A percentile compares a stretch with the other conserved stretches of the same genome.
phyloP scores from a whole-genome alignment of 768 basidiomycete genomes.

The Hemileccinum rubropunctum region DNA sequence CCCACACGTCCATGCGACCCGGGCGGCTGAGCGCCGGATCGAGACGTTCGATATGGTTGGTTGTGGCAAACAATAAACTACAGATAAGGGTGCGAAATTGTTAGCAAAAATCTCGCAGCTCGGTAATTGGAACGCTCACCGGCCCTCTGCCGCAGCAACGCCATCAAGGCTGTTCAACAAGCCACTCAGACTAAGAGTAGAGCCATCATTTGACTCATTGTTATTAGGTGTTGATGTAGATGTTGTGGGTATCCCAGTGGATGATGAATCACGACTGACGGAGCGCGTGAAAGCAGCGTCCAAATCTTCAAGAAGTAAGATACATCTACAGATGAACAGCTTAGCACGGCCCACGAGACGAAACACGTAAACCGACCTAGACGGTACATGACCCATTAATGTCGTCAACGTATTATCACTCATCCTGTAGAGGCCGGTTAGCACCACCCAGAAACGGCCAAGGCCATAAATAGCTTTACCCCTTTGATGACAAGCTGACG shows the following conservation, averaged over 20 bases:
- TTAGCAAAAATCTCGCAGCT: conserved; percentile 16
- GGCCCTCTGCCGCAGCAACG: conserved; percentile 82
- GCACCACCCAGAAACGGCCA: conserved; percentile 2
- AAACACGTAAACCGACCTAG: conserved; percentile 48
- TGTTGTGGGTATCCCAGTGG: conserved; percentile 69
- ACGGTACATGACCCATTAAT: conserved; percentile 85
- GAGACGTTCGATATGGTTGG: conserved; percentile 90
- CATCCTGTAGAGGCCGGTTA: conserved; percentile 52
- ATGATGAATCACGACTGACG: conserved; percentile 75
- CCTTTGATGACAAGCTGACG: conserved; percentile 83
- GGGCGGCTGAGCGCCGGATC: conserved; percentile 87
- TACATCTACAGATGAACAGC: conserved; percentile 54
- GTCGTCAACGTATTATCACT: conserved; percentile 86
- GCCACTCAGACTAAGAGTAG: conserved; percentile 82
- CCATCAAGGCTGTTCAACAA: conserved; percentile 84
- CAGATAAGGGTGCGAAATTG: conserved; percentile 25
- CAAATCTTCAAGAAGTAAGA: conserved; percentile 90
- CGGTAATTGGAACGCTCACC: conserved; percentile 47
- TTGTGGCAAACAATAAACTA: conserved; percentile 83
- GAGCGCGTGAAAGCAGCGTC: conserved; percentile 90
- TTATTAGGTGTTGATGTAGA: conserved; percentile 40
- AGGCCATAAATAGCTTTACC: conserved; percentile 43
- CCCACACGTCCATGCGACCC: conserved; percentile 91
- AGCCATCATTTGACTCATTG: conserved; percentile 63
- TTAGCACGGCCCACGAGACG: conserved; percentile 13